Conservation (phyloP, 2,329 filamentous ascomycete species). For the Xylariales sp. region DNA sequence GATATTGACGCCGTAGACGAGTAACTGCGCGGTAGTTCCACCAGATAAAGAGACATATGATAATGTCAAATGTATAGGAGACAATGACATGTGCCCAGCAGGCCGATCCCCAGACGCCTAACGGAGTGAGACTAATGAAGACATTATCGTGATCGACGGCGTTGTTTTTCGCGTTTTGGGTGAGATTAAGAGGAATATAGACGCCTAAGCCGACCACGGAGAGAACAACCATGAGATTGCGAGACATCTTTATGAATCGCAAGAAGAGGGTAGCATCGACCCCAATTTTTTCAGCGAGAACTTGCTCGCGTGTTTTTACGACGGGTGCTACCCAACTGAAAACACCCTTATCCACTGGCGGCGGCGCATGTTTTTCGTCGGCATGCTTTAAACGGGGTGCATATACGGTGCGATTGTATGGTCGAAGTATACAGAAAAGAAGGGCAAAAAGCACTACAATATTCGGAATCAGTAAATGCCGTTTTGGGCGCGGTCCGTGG, state of each 20-base stretch:
- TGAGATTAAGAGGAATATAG: conserved; percentile 82
- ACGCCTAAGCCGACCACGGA: conserved; percentile 78
- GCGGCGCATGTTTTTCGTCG: conserved; percentile 70
- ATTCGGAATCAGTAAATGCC: neutral
- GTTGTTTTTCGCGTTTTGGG: conserved; percentile 54
- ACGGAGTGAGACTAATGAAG: conserved; percentile 69
- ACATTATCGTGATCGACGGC: conserved; percentile 50
- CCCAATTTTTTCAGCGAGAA: conserved; percentile 81
- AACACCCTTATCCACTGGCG: conserved; percentile 81
- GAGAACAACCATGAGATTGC: conserved; percentile 84
- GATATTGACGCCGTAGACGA: conserved; percentile 77
- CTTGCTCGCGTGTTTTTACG: conserved; percentile 80
- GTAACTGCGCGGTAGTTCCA: conserved; percentile 82
- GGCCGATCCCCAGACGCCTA: conserved; percentile 61
- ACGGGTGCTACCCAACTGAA: conserved; percentile 88
- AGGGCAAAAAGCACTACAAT: conserved; percentile 70
- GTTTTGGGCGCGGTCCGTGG: neutral
- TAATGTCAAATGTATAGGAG: conserved; percentile 70
- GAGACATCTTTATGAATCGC: conserved; percentile 86
- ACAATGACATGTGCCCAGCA: conserved; percentile 71
- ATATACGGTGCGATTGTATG: conserved; percentile 81
- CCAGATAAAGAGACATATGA: conserved; percentile 79
- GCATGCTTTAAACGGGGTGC: conserved; percentile 91
- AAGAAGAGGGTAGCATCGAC: conserved; percentile 90
- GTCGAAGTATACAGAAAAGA: conserved; percentile 85